These are phyloP conservation scores for Stropharia rugosoannulata DNA, from an alignment of 768 basidiomycete species.

Conservation along the genomic window DNA sequence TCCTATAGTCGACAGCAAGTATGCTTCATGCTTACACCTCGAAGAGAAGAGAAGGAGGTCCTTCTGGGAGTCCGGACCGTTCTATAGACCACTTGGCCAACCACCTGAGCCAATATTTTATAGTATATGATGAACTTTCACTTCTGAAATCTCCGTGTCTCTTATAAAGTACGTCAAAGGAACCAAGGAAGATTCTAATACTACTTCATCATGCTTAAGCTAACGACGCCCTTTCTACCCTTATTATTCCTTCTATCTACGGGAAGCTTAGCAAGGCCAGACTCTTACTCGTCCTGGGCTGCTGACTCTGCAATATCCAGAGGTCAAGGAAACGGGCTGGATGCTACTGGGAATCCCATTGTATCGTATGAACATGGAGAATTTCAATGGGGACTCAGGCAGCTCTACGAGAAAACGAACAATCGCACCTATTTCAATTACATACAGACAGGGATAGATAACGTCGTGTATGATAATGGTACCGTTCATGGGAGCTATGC, in stretches of 20 bases:
- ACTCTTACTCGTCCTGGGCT: slow-evolving; percentile 44
- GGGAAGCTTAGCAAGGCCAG: slow-evolving; percentile 23
- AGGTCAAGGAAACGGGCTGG: slow-evolving; percentile 42
- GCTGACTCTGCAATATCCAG: slow-evolving; percentile 44
- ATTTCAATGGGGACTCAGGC: slow-evolving; percentile 38
- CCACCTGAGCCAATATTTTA: not conserved
- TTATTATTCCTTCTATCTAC: not conserved
- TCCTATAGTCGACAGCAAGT: not conserved
- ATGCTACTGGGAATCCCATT: slow-evolving; percentile 26
- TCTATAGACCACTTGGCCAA: not conserved
- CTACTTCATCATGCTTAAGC: not conserved
- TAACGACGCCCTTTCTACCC: not conserved
- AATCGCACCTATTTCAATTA: slow-evolving; percentile 42
- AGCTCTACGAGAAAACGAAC: slow-evolving; percentile 39
- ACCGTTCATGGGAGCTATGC: slow-evolving; percentile 37
- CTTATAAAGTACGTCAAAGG: not conserved
- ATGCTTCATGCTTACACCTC: not conserved
- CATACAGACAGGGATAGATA: slow-evolving; percentile 35
- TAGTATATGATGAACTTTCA: not conserved
- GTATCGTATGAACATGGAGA: slow-evolving; percentile 43
- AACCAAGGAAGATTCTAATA: not conserved
- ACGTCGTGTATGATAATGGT: slow-evolving; percentile 37
- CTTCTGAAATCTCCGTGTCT: not conserved
- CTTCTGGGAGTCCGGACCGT: not conserved
- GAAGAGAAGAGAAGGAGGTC: not conserved